Percentiles rank a stretch among this genome's conserved stretches.
Evolutionary conservation across 2,329 filamentous ascomycete species (phyloP).

Genomic region (Alternaria viburni): DNA sequence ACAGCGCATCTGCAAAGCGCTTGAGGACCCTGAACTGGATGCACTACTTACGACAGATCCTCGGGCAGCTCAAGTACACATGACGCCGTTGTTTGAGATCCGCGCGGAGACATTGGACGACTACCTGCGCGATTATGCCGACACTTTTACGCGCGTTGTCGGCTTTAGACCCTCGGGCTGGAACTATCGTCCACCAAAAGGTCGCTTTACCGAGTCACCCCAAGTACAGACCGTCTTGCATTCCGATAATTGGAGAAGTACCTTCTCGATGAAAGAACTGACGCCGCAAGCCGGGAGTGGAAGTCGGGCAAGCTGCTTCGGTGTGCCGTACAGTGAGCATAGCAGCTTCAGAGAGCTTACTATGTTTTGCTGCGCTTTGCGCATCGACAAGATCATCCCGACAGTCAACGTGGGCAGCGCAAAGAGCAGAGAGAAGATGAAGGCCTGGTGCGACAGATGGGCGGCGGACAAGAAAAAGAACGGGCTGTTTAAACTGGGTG

Average conservation of each 20-base stretch:
- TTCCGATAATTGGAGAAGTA: slow-evolving; percentile 74
- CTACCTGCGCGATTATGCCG: slow-evolving; percentile 80
- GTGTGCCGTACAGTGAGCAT: slow-evolving; percentile 95
- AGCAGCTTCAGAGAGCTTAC: slow-evolving; percentile 93
- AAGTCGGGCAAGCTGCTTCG: slow-evolving; percentile 82
- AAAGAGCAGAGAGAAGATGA: slow-evolving; percentile 70
- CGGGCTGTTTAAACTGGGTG: slow-evolving; percentile 58
- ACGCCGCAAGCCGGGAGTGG: slow-evolving; percentile 84
- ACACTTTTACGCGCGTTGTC: slow-evolving; percentile 83
- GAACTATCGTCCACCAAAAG: slow-evolving; percentile 80
- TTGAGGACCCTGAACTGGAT: slow-evolving; percentile 84
- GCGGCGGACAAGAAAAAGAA: slow-evolving; percentile 67
- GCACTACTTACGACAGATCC: slow-evolving; percentile 80
- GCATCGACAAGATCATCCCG: slow-evolving; percentile 88
- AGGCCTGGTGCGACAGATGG: slow-evolving; percentile 70
- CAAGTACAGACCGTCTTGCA: slow-evolving; percentile 69
- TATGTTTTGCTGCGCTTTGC: slow-evolving; percentile 86
- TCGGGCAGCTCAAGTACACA: slow-evolving; percentile 89
- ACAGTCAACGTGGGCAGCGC: slow-evolving; percentile 84
- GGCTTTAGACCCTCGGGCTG: slow-evolving; percentile 93
- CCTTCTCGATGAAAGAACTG: slow-evolving; percentile 75
- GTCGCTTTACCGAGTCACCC: slow-evolving; percentile 67
- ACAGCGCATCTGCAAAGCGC: slow-evolving; percentile 79
- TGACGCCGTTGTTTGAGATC: slow-evolving; percentile 96
- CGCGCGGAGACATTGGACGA: slow-evolving; percentile 88